phyloP scores from a whole-genome alignment of 208 protist genomes.

The Strigomonas culicis region DNA sequence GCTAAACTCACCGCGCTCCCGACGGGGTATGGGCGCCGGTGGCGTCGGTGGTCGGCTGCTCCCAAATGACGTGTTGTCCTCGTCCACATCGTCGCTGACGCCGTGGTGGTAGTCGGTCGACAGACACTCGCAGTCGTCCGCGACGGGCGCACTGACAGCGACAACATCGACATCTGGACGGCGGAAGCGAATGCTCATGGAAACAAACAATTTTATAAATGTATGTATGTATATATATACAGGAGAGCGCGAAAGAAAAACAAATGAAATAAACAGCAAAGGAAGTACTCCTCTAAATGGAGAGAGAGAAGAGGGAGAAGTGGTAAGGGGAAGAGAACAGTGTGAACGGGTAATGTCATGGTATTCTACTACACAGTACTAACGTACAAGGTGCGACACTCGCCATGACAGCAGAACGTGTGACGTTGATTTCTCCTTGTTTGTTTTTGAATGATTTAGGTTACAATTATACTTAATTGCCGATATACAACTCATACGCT shows the following conservation, averaged over 20 bases:
- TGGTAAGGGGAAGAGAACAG: neutral
- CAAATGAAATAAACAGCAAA: neutral
- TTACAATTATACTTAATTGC: too few species aligned
- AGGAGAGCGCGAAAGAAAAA: neutral
- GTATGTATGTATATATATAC: neutral
- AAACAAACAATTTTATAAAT: too few species aligned
- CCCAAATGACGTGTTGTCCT: constrained; percentile 2
- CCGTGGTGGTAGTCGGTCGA: constrained; percentile 1
- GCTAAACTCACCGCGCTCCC: constrained; percentile 13
- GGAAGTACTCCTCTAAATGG: neutral
- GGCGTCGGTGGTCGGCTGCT: constrained; percentile 19
- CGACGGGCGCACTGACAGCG: neutral
- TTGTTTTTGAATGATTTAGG: too few species aligned
- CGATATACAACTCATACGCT: too few species aligned
- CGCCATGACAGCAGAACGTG: too few species aligned
- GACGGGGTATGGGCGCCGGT: neutral
- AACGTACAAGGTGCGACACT: too few species aligned
- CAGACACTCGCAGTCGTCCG: neutral
- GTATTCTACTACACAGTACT: neutral
- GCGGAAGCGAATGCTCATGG: too few species aligned
- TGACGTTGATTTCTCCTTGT: too few species aligned
- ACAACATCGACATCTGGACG: too few species aligned
- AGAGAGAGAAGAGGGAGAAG: neutral
- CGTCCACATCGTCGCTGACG: neutral
- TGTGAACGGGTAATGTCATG: neutral